Evolutionary conservation across 805 yeast species (phyloP), one percentile per base, ranked within the genome.

Genomic region (Yarrowia hollandica): DNA sequence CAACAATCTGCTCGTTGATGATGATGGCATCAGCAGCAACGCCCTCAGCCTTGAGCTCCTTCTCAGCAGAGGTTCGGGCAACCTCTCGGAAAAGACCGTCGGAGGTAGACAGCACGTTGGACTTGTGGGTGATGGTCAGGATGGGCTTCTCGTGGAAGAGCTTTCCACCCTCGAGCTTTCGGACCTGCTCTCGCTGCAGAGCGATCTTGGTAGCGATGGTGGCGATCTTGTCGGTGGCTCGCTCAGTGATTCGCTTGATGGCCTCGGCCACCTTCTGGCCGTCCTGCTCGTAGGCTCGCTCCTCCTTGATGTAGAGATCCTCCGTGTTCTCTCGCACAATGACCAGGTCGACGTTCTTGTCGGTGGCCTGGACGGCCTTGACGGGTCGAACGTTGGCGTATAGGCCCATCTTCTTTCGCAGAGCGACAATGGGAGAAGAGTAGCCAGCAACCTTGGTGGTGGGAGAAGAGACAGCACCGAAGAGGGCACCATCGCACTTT

Each of bases 251-350:
- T 76, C 99, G 85, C 80, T 95, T 95, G 77, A 89, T 92, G 61
- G 99, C 99, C 77, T 94, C 99, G 50, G 98, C 97, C 35, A 91
- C 88, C 74, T 82, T 84, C 67, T 88, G 83, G 64, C 97, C 97
- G 64, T 91, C 95, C 60, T 80, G 80, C 65, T 80, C 83, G 71
- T 79, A 88, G 44, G 88, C 73, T 67, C 77, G 83, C 77, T 94
- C 99, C 72, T 91, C 96, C 78, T 94, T 94, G 74, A 94, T 86
- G 77, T 94, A 94, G 67, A 92, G 79, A 75, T 94, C 99, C 78
- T 94, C 99, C 62, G 99, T 94, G 80, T 94, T 94, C 77, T 94
- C 99, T 73, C 99, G 88, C 34, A 94, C 99, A 73, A 94, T 94
- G 26, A 94, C 96, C 90, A 94, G 85, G 73, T 94, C 99, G 54